Base-by-base conservation (phyloP, 352 stramenopile species). In the Phytophthora agathidicida region DNA sequence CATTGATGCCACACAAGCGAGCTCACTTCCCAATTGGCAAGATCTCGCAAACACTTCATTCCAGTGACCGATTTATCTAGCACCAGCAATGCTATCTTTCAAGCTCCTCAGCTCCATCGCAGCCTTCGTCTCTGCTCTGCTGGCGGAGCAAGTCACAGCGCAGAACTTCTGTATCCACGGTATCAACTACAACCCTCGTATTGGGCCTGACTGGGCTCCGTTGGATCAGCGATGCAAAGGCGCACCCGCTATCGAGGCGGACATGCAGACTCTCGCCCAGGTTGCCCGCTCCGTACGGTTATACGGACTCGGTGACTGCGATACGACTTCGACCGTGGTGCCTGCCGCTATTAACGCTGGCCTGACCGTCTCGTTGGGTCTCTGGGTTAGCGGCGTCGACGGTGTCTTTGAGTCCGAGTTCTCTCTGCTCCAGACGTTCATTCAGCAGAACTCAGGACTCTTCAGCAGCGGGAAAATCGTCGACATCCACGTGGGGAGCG, bases 111-210 rank as follows among this genome's bases (percentile, higher is more conserved):
- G 26, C 7, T 30, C 32, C 22, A 28, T 54, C 13, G 49, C 28
- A 36, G 23, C 48, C 10, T 35, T 67, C 30, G 53, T 28, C 6
- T 50, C 33, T 19, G n/a, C 48, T 13, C 32, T 72, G 7, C 49
- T 20, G 22, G 9, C 19, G 6, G 8, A 46, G 16, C n/a, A 50
- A 19, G 38, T 37, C 2, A 17, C 38, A 14, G 54, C 42, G 16
- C 59, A 64, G 27, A 65, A 41, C 50, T 73, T 82, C 41, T 68
- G 71, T 30, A 61, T 84, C 35, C 72, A 77, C 36, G 82, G 82
- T 17, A 71, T 91, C 62, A 91, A 91, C 67, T 91, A 91, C 65
- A 86, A 86, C 62, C 70, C 71, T 42, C 80, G 80, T 19, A 50
- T 68, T 2, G 76, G 74, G 1, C 61, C 77, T 4, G 76, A 89